Percentiles rank a stretch among this genome's conserved stretches.
Conservation (phyloP, 1,284 basidiomycete species). For the Agroathelia rolfsii region DNA sequence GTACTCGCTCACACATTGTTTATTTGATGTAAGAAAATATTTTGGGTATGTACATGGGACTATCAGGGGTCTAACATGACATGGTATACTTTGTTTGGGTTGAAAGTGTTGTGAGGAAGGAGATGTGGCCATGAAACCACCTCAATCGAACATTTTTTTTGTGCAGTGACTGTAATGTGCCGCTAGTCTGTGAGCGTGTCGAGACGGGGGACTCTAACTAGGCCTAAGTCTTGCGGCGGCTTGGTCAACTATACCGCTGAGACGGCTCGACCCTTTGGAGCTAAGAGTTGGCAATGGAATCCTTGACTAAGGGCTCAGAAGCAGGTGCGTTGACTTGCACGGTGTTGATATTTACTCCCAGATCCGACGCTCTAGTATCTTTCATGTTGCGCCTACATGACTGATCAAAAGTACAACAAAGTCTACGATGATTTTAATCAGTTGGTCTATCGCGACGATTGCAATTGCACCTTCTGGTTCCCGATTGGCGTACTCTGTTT, state of each 20-base stretch:
- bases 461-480: constrained; percentile 99
- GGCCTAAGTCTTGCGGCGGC: constrained; percentile 95
- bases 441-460: constrained; percentile 95
- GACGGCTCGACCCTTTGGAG: constrained; percentile 91
- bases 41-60: too few species aligned
- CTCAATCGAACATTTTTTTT: too few species aligned
- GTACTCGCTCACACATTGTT: too few species aligned
- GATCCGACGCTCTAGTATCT: constrained; percentile 99
- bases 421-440: constrained; percentile 99
- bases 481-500: constrained; percentile 99
- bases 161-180: too few species aligned
- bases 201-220: constrained; percentile 89
- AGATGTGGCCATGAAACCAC: too few species aligned
- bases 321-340: constrained; percentile 51
- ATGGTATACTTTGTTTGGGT: too few species aligned
- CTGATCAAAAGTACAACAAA: constrained; percentile 96
- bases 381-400: constrained; percentile 96
- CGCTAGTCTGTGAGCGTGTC: constrained; percentile 96
- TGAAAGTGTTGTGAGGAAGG: too few species aligned
- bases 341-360: too few species aligned
- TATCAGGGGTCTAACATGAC: too few species aligned
- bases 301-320: constrained; percentile 90
- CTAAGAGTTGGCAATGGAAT: constrained; percentile 88
- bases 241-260: constrained; percentile 97
- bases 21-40: too few species aligned